Evolutionary conservation across 2,329 filamentous ascomycete genomes (phyloP), one percentile per base, ranked within the genome.

Genomic region (Fusarium sacchari): DNA sequence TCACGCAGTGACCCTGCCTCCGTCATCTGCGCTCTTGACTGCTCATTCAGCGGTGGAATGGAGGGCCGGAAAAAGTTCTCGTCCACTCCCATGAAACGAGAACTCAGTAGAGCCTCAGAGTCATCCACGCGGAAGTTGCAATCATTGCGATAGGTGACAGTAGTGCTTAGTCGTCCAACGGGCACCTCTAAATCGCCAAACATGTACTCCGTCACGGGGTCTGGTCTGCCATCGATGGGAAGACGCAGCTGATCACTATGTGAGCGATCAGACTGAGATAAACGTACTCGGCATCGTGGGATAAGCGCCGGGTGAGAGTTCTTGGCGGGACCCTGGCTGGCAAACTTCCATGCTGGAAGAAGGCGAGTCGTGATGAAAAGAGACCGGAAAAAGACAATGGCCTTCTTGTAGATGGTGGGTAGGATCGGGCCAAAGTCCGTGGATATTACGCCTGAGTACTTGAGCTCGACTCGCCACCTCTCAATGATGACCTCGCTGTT

Each of bases 321-420:
- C 82, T 95, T 96, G 26, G 90, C 89, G 72, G 93, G 87, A 57
- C 89, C 91, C 77, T 93, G 92, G 78, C 93, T 89, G 44, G 87
- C 91, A 78, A 97, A 93, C 83, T 92, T 97, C 91, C 93, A 97
- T 30, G 93, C 91, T 6, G 96, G 96, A 70, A 97, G 85, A 70
- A 98, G 89, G 77, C 94, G 92, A 44, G 94, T 90, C 61, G 93
- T 93, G 56, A 94, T 90, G 81, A 94, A 97, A 50, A 99, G 87
- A 4, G 95, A 95, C 68, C 96, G 90, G 83, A 98, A 98, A 77
- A 98, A 91, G 75, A 98, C 93, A 73, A 99, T 97, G 77, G 94
- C 94, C 84, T 97, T 96, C 84, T 99, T 99, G 87, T 99, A 99
- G 66, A 97, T 91, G 59, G 94, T 96, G 20, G 96, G 95, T 58